Conservation (phyloP, 306 rosid genomes). For the Styphnolobium japonicum region DNA sequence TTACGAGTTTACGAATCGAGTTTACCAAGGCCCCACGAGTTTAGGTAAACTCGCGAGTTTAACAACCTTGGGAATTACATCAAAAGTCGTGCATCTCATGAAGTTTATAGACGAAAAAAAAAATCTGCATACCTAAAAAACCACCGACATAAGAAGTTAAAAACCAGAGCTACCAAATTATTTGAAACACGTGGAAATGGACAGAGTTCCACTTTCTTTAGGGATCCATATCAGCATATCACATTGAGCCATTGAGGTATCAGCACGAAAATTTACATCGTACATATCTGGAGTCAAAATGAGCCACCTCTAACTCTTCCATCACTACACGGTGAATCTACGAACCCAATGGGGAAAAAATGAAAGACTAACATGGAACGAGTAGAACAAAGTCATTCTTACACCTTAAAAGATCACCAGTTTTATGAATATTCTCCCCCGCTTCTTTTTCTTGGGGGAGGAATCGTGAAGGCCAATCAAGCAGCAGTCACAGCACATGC, state of each 20-base stretch:
- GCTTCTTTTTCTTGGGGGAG: background rate
- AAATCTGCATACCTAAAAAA: background rate
- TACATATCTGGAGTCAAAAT: background rate
- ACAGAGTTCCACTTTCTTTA: background rate
- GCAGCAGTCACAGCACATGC: slow-evolving; percentile 6
- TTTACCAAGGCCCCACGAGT: too few relatives aligned
- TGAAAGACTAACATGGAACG: background rate
- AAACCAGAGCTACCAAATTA: background rate
- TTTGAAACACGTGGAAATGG: background rate
- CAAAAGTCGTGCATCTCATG: background rate
- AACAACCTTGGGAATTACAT: too few relatives aligned
- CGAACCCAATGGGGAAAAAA: background rate
- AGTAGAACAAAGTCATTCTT: background rate
- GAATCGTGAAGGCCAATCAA: background rate
- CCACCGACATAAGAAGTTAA: background rate
- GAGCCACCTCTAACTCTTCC: background rate
- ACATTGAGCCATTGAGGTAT: background rate
- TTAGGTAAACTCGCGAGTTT: too few relatives aligned
- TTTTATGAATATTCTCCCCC: background rate
- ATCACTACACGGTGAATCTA: background rate
- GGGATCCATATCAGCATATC: background rate
- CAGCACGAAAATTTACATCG: background rate
- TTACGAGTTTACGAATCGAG: too few relatives aligned
- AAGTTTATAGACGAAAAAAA: background rate
- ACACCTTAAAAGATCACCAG: background rate